phyloP scores from a whole-genome alignment of 352 stramenopile genomes.

The Globisporangium nunn region DNA sequence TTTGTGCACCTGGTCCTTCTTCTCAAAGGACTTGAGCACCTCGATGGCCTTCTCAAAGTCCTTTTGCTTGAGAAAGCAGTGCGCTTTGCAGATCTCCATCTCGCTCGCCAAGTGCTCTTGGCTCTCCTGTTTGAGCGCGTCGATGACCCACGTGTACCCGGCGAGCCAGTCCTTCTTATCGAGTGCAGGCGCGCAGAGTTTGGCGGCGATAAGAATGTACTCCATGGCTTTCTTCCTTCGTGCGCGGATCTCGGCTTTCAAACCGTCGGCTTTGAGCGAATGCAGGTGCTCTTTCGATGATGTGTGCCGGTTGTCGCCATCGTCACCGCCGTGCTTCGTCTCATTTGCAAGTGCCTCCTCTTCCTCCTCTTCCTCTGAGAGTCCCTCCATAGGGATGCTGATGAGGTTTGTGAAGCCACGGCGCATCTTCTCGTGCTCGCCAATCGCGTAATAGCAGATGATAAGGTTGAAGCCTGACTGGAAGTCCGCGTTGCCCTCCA shows the following conservation, averaged over 20 bases:
- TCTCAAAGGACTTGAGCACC: constrained; percentile 93
- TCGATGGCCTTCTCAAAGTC: constrained; percentile 93
- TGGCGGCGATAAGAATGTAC: constrained; percentile 92
- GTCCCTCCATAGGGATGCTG: constrained; percentile 83
- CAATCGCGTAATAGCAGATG: constrained; percentile 95
- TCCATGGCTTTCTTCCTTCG: constrained; percentile 77
- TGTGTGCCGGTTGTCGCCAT: constrained; percentile 10
- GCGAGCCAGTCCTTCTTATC: constrained; percentile 89
- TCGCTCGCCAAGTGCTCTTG: constrained; percentile 90
- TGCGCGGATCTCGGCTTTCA: constrained; percentile 74
- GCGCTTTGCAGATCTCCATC: constrained; percentile 86
- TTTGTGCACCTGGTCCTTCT: constrained; percentile 91
- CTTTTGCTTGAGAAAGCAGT: constrained; percentile 90
- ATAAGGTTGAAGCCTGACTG: constrained; percentile 96
- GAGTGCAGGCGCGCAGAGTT: constrained; percentile 90
- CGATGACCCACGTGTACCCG: constrained; percentile 93
- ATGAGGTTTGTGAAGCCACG: constrained; percentile 90
- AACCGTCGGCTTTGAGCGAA: constrained; percentile 55
- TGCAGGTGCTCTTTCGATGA: constrained; percentile 47
- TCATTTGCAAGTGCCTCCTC: constrained; percentile 60
- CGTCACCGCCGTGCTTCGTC: constrained; percentile 29
- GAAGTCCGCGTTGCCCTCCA: constrained; percentile 91
- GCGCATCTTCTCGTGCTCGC: constrained; percentile 93
- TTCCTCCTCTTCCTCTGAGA: constrained; percentile 83
- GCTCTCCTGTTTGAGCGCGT: constrained; percentile 86